Conservation (phyloP, 306 rosid genomes). For the Lathyrus oleraceus region DNA sequence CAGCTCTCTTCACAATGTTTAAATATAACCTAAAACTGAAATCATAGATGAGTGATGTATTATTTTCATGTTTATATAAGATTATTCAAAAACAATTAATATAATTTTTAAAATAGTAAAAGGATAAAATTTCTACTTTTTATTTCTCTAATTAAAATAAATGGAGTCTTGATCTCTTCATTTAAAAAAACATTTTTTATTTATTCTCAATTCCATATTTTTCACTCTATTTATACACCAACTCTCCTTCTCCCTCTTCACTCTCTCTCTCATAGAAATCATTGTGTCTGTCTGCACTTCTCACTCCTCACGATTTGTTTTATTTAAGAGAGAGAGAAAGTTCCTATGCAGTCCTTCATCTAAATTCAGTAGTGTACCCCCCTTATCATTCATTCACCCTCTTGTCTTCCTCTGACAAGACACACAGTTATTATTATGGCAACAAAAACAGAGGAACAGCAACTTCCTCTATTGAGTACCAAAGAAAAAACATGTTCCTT, state of each 20-base stretch:
- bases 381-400: neutral
- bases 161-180: too few species aligned
- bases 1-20: too few species aligned
- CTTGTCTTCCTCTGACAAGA: neutral
- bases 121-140: too few species aligned
- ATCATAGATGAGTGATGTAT: too few species aligned
- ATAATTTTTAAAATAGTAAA: too few species aligned
- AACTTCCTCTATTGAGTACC: neutral
- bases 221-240: neutral
- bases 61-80: too few species aligned
- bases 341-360: neutral
- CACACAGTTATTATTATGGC: neutral
- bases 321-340: neutral
- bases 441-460: neutral
- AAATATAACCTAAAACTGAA: too few species aligned
- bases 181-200: too few species aligned
- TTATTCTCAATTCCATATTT: too few species aligned
- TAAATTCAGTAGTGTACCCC: too few species aligned
- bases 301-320: neutral
- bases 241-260: neutral
- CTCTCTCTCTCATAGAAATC: neutral
- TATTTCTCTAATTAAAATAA: too few species aligned
- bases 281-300: neutral
- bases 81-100: too few species aligned
- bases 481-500: constrained; percentile 16